phyloP scores from a whole-genome alignment of 2,329 filamentous ascomycete genomes.

The Sphaerulina vaccinii region DNA sequence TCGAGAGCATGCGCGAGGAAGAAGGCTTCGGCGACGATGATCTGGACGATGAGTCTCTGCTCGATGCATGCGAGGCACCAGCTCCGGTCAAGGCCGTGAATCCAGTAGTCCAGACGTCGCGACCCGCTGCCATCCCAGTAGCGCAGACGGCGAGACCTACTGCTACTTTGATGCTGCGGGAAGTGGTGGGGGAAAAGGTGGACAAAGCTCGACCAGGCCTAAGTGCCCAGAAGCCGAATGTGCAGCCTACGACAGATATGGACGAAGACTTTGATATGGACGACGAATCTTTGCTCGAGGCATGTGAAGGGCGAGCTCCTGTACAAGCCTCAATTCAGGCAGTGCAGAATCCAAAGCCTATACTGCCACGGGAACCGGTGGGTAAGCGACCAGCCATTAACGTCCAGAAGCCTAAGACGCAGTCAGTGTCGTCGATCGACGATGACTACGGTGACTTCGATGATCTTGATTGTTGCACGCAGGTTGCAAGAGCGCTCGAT shows the following conservation, averaged over 20 bases:
- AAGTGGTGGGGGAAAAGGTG: no score
- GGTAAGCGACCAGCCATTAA: no score
- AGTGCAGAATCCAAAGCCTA: no score
- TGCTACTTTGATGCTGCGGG: not conserved
- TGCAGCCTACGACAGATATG: not conserved
- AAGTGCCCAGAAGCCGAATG: not conserved
- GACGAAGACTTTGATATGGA: not conserved
- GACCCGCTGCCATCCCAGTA: not conserved
- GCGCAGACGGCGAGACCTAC: not conserved
- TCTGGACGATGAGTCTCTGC: conserved; percentile 30
- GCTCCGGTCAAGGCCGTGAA: not conserved
- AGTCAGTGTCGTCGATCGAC: not conserved
- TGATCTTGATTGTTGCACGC: conserved; percentile 46
- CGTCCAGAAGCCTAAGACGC: not conserved
- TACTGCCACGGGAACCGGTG: no score
- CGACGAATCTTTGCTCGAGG: not conserved
- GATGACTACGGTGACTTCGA: conserved; percentile 32
- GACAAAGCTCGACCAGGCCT: no score
- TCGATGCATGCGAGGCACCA: not conserved
- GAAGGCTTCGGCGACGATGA: conserved; percentile 31
- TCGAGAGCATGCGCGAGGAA: conserved; percentile 30
- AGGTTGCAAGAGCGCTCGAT: conserved; percentile 46
- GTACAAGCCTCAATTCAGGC: not conserved
- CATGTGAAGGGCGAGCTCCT: not conserved
- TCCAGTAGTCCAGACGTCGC: not conserved